A percentile compares a stretch with the other conserved stretches of the same genome.
These are phyloP conservation scores for Stagonosporopsis vannaccii DNA, from an alignment of 2,329 filamentous ascomycete genomes.

Conservation along the genomic window DNA sequence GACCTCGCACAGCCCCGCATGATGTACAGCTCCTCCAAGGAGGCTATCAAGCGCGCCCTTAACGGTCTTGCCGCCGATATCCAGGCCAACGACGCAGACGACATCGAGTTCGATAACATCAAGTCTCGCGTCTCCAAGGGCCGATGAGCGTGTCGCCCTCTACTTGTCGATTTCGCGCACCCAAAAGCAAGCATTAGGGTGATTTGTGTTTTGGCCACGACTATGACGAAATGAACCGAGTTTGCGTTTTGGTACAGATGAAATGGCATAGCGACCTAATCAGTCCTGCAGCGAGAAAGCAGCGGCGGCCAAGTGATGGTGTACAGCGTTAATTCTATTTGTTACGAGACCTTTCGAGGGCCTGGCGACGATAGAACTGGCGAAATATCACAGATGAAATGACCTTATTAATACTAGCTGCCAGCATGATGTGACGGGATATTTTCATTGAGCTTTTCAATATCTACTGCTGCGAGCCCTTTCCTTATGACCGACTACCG, in stretches of 20 bases:
- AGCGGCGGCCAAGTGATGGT: slow-evolving; percentile 11
- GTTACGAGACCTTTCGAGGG: slow-evolving; percentile 22
- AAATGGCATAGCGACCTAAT: slow-evolving; percentile 16
- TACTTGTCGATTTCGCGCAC: slow-evolving; percentile 30
- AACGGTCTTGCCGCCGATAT: slow-evolving; percentile 78
- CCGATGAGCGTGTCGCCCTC: slow-evolving; percentile 48
- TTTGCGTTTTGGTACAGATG: slow-evolving; percentile 24
- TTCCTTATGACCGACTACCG: slow-evolving; percentile 16
- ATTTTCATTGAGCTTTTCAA: neutral
- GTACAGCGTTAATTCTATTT: slow-evolving; percentile 21
- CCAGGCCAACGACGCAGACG: slow-evolving; percentile 83
- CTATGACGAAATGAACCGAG: slow-evolving; percentile 28
- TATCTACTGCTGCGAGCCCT: neutral
- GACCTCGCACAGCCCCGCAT: slow-evolving; percentile 73
- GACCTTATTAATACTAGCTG: slow-evolving; percentile 22
- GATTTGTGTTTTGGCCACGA: slow-evolving; percentile 27
- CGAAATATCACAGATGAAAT: slow-evolving; percentile 33
- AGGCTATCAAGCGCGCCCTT: slow-evolving; percentile 80
- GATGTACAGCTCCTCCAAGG: slow-evolving; percentile 89
- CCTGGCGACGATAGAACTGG: slow-evolving; percentile 28
- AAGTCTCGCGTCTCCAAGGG: slow-evolving; percentile 62
- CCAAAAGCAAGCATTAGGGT: slow-evolving; percentile 25
- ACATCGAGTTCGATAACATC: slow-evolving; percentile 79
- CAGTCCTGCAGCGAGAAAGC: neutral
- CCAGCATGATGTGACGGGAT: slow-evolving; percentile 17